A percentile compares a stretch with the other conserved stretches of the same genome.
Conservation (phyloP, 768 basidiomycete species). For the Suillus fuscotomentosus region DNA sequence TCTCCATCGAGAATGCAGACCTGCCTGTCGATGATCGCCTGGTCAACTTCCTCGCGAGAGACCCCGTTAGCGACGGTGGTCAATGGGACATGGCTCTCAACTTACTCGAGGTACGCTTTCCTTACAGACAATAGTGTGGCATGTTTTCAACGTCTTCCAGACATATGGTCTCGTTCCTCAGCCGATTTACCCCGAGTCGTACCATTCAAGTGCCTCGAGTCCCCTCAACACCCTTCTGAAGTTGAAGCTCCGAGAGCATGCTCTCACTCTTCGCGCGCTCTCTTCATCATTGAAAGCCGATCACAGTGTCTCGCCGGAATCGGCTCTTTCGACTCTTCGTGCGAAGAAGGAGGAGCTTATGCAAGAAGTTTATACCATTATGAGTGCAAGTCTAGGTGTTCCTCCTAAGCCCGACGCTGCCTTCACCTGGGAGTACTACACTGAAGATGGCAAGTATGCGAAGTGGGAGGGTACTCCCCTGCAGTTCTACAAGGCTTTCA, state of each 20-base stretch:
- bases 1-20: constrained; percentile 78
- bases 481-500: constrained; percentile 75
- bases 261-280: constrained; percentile 73
- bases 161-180: constrained; percentile 90
- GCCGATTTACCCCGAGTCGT: constrained; percentile 78
- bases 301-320: constrained; percentile 42
- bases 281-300: constrained; percentile 51
- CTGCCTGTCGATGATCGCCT: constrained; percentile 81
- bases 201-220: constrained; percentile 71
- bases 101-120: constrained; percentile 49
- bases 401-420: constrained; percentile 70
- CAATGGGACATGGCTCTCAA: constrained; percentile 93
- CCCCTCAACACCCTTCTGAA: constrained; percentile 80
- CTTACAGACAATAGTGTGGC: background rate
- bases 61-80: constrained; percentile 88
- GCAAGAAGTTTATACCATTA: constrained; percentile 78
- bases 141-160: constrained; percentile 28
- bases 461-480: constrained; percentile 79
- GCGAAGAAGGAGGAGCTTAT: constrained; percentile 85
- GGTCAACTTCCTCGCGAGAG: constrained; percentile 69
- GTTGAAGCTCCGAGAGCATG: constrained; percentile 89
- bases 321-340: constrained; percentile 55
- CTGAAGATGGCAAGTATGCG: constrained; percentile 70
- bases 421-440: constrained; percentile 90
- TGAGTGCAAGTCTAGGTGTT: constrained; percentile 84